These are phyloP conservation scores for Penicillium arizonense DNA, from an alignment of 495 filamentous ascomycete genomes.

Conservation along the genomic window DNA sequence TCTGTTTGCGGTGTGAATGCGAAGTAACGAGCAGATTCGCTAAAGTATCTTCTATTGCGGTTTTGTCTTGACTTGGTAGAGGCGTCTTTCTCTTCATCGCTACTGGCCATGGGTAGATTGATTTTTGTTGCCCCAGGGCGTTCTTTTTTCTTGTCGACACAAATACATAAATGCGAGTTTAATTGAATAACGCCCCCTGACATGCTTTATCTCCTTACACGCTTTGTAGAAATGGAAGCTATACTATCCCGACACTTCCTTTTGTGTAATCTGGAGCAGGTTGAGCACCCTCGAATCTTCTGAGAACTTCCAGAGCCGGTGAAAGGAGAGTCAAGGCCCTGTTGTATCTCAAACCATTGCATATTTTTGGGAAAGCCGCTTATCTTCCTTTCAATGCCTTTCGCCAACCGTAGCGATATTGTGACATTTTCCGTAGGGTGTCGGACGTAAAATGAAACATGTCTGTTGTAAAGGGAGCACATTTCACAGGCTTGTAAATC, in stretches of 20 bases:
- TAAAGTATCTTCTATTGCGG: no score
- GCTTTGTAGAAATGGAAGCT: not conserved
- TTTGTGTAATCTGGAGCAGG: not conserved
- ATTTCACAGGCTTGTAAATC: slow-evolving; percentile 10
- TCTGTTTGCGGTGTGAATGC: no score
- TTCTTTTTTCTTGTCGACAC: no score
- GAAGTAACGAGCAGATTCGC: no score
- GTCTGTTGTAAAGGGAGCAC: slow-evolving; percentile 15
- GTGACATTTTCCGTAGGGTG: slow-evolving; percentile 13
- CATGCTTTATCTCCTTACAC: not conserved
- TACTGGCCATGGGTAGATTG: no score
- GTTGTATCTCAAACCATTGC: slow-evolving; percentile 17
- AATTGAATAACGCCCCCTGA: no score
- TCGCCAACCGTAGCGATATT: slow-evolving; percentile 9
- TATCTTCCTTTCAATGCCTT: slow-evolving; percentile 8
- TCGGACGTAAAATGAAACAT: slow-evolving; percentile 12
- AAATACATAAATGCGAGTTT: not conserved
- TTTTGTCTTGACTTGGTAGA: no score
- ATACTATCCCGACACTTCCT: not conserved
- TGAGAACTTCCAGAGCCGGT: not conserved
- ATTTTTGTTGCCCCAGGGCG: no score
- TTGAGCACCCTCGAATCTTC: not conserved
- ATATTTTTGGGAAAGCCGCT: slow-evolving; percentile 25
- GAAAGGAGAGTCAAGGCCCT: slow-evolving; percentile 11
- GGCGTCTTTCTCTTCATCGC: no score